Evolutionary conservation across 176 grass and related monocot genomes (phyloP), one percentile per base, ranked within the genome.

Genomic region (Thinopyrum elongatum): DNA sequence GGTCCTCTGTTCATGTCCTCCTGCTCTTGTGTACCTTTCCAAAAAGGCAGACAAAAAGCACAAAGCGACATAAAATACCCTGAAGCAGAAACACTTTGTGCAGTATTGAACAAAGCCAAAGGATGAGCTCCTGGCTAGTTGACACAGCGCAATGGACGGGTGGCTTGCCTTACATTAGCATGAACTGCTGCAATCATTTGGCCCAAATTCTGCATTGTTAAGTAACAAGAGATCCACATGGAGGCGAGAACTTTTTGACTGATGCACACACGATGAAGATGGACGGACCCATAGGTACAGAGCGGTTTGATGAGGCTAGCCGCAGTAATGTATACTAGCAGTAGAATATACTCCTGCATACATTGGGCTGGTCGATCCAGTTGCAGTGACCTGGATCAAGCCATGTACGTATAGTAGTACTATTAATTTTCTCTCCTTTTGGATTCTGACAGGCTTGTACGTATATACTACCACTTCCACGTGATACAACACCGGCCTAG

Each of bases 351-450:
- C 4, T 7, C 21, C 10, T 67, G 17, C 30, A 8, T 42, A 6
- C 39, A 31, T 31, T 80, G 55, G 81, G 55, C 78, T 22, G 21
- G 4, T 60, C 71, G 72, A 51, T 51, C 47, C 14, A 5, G 14
- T 57, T 70, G 31, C 14, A 59, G 44, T 38, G 69, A 23, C 23
- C 30, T 83, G 80, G 66, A 84, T 79, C 46, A 68, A 29, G 65
- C 31, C 16, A 58, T 53, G 11, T 14, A 47, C 10, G 23, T 3
- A 55, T 7, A 55, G 6, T 55, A 16, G 41, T 10, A n/a, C n/a
- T n/a, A 63, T 78, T 68, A 80, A n/a, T 46, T 38, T 44, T 62
- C 0, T 49, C 16, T 49, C 23, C 8, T 10, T 64, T 15, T 34
- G 62, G 70, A 77, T 71, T 64, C 36, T 47, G 67, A 74, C 16